Conservation (phyloP, 2,329 filamentous ascomycete genomes). For the Fusarium citri region DNA sequence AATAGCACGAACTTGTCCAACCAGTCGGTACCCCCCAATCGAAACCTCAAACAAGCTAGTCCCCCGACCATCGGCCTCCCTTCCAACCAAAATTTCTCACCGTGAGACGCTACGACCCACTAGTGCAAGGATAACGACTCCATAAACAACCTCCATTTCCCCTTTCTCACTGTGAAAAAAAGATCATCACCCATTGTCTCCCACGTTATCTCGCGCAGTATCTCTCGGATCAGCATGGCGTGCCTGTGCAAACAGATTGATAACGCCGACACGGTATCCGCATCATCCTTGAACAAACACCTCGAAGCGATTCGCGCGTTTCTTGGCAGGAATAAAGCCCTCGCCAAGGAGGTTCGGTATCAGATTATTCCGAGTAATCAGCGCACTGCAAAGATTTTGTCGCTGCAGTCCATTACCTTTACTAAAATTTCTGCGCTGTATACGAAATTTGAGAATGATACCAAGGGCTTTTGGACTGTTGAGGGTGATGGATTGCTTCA, state of each 20-base stretch:
- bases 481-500: constrained; percentile 25
- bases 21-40: background rate
- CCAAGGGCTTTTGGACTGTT: constrained; percentile 42
- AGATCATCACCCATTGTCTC: constrained; percentile 28
- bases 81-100: background rate
- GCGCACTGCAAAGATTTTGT: constrained; percentile 48
- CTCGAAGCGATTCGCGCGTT: constrained; percentile 43
- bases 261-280: constrained; percentile 40
- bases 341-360: constrained; percentile 48
- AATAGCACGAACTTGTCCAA: background rate
- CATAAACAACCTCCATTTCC: background rate
- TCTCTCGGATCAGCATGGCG: constrained; percentile 5
- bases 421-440: constrained; percentile 27
- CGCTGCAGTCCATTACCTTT: constrained; percentile 34
- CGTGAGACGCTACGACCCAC: background rate
- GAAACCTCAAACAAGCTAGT: background rate
- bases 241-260: constrained; percentile 44
- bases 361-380: constrained; percentile 48
- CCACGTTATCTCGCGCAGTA: too few species aligned
- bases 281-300: constrained; percentile 45
- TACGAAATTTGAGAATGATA: constrained; percentile 21
- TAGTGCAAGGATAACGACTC: background rate
- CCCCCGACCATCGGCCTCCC: background rate
- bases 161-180: constrained; percentile 39
- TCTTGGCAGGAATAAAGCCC: constrained; percentile 45